Evolutionary conservation across 768 basidiomycete species (phyloP), one percentile per base, ranked within the genome.

Genomic region (Tulasnella sp.): DNA sequence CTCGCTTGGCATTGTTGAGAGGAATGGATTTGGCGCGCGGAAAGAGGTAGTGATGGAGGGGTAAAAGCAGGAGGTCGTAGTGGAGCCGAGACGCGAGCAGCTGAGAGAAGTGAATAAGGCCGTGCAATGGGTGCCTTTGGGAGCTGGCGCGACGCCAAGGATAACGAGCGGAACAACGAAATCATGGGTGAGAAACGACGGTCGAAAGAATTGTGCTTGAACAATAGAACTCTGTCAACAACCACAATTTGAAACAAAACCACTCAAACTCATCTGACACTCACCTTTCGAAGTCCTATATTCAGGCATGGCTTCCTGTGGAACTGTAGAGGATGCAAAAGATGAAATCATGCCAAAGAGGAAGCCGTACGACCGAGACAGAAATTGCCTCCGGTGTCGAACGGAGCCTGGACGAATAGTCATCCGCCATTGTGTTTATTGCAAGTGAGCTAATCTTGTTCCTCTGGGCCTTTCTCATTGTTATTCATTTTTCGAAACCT

Each of bases 1-100:
- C 92, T 94, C 29, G 76, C 76, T 57, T 72, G 70, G 7, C 46
- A 30, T 1, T 62, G 34, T 1, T 62, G 24, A 17, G 67, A 60
- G 10, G 67, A 54, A 22, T 65, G 42, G 60, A 67, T 64, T 22
- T 55, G 21, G 30, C 63, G 60, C 24, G 41, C 49, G 22, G 41
- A 42, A 25, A 31, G 12, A 34, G 59, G 22, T 41, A 21, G 17
- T 25, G 58, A 38, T 10, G 41, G 41, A 41, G 60, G 17, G 46
- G 60, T 45, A 21, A 27, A 50, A 22, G 21, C 17, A 50, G 21
- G 38, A 56, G 7, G 53, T 12, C 48, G 46, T 29, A 27, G n/a
- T 21, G 21, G 25, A 27, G 19, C n/a, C 21, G 21, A 21, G 25
- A 27, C 8, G 46, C 46, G 25, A 7, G 19, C n/a, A 21, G 46